Evolutionary conservation across 306 rosid genomes (phyloP), one percentile per base, ranked within the genome.

Genomic region (Luffa acutangula): DNA sequence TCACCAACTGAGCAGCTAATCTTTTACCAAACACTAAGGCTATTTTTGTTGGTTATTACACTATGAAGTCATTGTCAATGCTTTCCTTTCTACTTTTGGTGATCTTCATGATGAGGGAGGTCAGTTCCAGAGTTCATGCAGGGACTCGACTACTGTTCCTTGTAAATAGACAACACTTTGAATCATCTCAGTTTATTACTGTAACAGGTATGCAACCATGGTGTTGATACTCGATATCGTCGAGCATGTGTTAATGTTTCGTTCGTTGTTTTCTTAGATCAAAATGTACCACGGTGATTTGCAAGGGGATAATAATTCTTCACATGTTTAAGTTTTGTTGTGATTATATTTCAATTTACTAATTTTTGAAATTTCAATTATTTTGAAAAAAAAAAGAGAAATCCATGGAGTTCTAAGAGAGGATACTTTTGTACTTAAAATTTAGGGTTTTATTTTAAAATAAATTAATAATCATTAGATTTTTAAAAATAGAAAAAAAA

Each of bases 171-270:
- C 85, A 18, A 53, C 83, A 72, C 31, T 84, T 70, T 15, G 89
- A 89, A 77, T 77, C 86, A 41, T 78, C 82, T 48, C 85, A 70
- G 33, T 94, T 72, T 75, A 90, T 89, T 41, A 88, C 93, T 2
- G 18, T 94, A 42, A 84, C 90, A 94, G 96, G 97, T 93, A 78
- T 12, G 54, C 54, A 39, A 41, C 17, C 52, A 39, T 7, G 33
- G 10, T 51, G 31, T 36, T 2, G 7, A 14, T 34, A 36, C n/a
- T 59, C 9, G 56, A 7, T 9, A 36, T 49, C 65, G 1, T 8
- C 2, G 37, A 9, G 15, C 42, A 34, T 5, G 25, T 75, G 56
- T 45, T 71, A 20, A 43, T 70, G 18, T 70, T 70, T 45, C 3
- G 14, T 20, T 72, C 2, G 1, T 7, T 72, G 12, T 4, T 43